phyloP scores from a whole-genome alignment of 2,329 filamentous ascomycete genomes.

The Thyridium curvatum region DNA sequence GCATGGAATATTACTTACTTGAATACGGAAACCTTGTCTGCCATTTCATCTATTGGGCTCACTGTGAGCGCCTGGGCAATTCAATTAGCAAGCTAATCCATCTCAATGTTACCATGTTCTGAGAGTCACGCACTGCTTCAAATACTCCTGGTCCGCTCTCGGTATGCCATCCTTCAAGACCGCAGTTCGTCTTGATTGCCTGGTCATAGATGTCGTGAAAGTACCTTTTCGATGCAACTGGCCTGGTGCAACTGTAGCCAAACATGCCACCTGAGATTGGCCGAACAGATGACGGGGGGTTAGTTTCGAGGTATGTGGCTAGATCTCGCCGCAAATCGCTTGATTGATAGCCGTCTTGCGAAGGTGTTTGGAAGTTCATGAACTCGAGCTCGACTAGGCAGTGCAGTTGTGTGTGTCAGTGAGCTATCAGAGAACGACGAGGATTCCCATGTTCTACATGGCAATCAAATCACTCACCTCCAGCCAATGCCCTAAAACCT shows the following conservation, averaged over 20 bases:
- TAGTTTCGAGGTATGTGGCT: conserved; percentile 58
- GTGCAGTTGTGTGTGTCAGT: background rate
- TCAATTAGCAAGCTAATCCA: too few relatives aligned
- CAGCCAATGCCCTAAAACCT: conserved; percentile 68
- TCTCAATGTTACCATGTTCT: conserved; percentile 11
- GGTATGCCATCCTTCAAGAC: conserved; percentile 78
- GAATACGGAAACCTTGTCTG: conserved; percentile 86
- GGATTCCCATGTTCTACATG: too few relatives aligned
- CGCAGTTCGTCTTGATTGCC: conserved; percentile 63
- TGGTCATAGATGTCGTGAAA: conserved; percentile 72
- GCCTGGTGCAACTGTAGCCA: conserved; percentile 71
- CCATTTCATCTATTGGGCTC: conserved; percentile 65
- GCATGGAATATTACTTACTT: too few relatives aligned
- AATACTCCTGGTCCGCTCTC: conserved; percentile 90
- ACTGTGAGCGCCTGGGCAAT: too few relatives aligned
- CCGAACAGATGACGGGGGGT: conserved; percentile 58
- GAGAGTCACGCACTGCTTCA: conserved; percentile 61
- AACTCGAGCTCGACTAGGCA: conserved; percentile 73
- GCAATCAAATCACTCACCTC: conserved; percentile 49
- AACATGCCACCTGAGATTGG: conserved; percentile 77
- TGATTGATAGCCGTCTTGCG: conserved; percentile 22
- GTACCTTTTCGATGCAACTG: conserved; percentile 75
- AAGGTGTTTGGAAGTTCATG: conserved; percentile 30
- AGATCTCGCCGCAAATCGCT: conserved; percentile 46
- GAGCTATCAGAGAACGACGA: background rate